Evolutionary conservation across 2,329 filamentous ascomycete genomes (phyloP).

Genomic region (Penicillium sumatraense): DNA sequence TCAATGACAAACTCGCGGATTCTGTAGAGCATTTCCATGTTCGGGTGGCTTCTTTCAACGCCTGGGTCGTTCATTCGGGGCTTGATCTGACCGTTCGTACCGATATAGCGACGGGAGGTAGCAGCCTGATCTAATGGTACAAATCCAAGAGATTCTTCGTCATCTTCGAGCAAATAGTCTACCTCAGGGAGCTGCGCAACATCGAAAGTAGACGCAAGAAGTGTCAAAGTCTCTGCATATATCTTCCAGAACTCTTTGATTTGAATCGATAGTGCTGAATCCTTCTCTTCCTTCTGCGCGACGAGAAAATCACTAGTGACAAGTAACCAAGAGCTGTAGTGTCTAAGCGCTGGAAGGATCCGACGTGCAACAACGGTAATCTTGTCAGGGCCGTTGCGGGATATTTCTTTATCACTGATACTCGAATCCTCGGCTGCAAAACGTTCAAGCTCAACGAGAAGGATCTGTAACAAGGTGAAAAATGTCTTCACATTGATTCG

Average conservation of each 20-base stretch:
- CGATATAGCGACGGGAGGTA: conserved; percentile 58
- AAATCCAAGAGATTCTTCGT: conserved; percentile 69
- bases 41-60: conserved; percentile 59
- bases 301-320: conserved; percentile 59
- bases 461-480: conserved; percentile 69
- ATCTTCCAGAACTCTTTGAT: conserved; percentile 68
- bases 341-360: conserved; percentile 66
- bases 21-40: conserved; percentile 70
- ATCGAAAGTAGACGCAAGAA: conserved; percentile 63
- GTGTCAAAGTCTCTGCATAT: conserved; percentile 66
- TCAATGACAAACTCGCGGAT: conserved; percentile 67
- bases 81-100: conserved; percentile 52
- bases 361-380: conserved; percentile 64
- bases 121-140: conserved; percentile 60
- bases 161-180: conserved; percentile 70
- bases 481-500: conserved; percentile 80
- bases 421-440: conserved; percentile 55
- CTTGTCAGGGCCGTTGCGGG: conserved; percentile 49
- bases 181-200: conserved; percentile 60
- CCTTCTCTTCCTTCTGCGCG: conserved; percentile 54
- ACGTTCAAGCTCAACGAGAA: conserved; percentile 72
- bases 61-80: conserved; percentile 56
- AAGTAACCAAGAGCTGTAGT: conserved; percentile 71
- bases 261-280: conserved; percentile 60
- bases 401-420: conserved; percentile 42